Base-by-base conservation (phyloP, 345 rosid species). In the Barbarea vulgaris region DNA sequence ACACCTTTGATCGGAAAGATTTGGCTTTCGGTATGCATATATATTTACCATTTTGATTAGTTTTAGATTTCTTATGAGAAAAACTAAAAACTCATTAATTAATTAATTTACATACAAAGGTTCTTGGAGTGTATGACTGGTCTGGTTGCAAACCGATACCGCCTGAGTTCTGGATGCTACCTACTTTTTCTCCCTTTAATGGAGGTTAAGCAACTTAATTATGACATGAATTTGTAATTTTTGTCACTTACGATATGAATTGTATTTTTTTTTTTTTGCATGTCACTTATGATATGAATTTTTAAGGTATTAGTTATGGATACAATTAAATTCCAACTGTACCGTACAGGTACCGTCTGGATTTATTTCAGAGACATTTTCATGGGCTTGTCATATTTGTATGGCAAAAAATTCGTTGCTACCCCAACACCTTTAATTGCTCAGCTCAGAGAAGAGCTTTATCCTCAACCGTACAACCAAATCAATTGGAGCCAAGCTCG, bases 151-250 rank as follows among this genome's bases (percentile, higher is more conserved):
- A 84, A 36, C 85, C 87, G 1, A 82, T 82, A 85, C 87, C 87
- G n/a, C 87, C 87, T 0, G 87, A 84, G 75, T 80, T 84, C 22
- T 84, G 85, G 85, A 57, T 82, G 5, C 77, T 84, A 24, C 87
- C 87, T 58, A 65, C 84, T n/a, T 72, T 74, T 47, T 27, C 19
- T 21, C 67, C 52, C 4, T 3, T 63, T 6, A 58, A 33, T 18
- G 44, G 42, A 33, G 64, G 64, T 58, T 58, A 10, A 3, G 25
- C 25, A 24, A 24, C 25, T 24, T 24, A 24, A n/a, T n/a, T n/a
- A n/a, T n/a, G n/a, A n/a, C n/a, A n/a, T n/a, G n/a, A n/a, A n/a
- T n/a, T n/a, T n/a, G n/a, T n/a, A n/a, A n/a, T n/a, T n/a, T n/a
- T n/a, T n/a, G n/a, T n/a, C n/a, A n/a, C n/a, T n/a, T n/a, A n/a